Base-by-base conservation (phyloP, 768 basidiomycete species). In the Leccinellum albellum region DNA sequence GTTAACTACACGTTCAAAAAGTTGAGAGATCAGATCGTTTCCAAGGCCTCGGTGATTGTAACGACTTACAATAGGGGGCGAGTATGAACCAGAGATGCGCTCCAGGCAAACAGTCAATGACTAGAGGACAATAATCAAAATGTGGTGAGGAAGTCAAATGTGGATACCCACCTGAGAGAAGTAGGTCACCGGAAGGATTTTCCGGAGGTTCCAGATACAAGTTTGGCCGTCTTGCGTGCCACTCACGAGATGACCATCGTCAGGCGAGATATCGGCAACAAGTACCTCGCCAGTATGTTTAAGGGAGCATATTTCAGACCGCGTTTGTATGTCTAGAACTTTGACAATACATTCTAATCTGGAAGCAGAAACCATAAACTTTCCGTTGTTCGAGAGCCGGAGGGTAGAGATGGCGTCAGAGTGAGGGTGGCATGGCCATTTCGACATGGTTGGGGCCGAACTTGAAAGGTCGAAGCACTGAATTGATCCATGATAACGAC, bases 331-430 rank as follows among this genome's bases (percentile, higher is more conserved):
- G 44, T 67, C 60, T 65, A 62, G 67, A 26, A 66, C 51, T 45
- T 56, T 67, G 58, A 59, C n/a, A 6, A 3, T 49, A 46, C 33
- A 29, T 40, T 59, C 62, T 23, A 55, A 66, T 13, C 20, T 29
- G 7, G 65, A 66, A 20, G 59, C 65, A 37, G 65, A 64, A 23
- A 61, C 12, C 9, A 67, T 48, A 42, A 66, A 67, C 33, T 56
- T 67, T 42, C 59, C 65, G 4, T 59, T 66, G 40, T 51, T 61
- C 24, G 65, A 66, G 48, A 67, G 29, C 21, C 54, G 32, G 14
- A 66, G 65, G 2, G 57, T 52, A n/a, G 55, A 29, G 46, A 67
- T 29, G 7, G 57, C 51, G 20, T 67, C 65, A 2, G 12, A 23
- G 42, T 66, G 62, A 51, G 61, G 53, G 23, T 28, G 40, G 6